Evolutionary conservation across 106 monocot genomes (phyloP), one percentile per base, ranked within the genome.

Genomic region (Dioscorea dumetorum): DNA sequence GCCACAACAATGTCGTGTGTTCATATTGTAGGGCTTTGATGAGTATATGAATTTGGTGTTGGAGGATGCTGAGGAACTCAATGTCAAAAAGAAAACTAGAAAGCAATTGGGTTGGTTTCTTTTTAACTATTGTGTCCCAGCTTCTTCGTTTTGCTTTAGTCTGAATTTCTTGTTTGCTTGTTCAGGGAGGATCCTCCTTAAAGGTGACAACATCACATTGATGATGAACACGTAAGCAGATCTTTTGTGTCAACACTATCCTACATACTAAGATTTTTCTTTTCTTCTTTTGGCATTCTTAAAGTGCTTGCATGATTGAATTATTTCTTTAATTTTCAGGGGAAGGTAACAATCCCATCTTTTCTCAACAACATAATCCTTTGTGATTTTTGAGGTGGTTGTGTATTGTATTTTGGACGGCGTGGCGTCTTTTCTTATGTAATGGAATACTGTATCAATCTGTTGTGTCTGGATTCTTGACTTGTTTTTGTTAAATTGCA

Each of bases 161-260:
- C 31, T 63, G 2, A 54, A 19, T 17, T 54, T 56, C 32, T 19
- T 31, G 12, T 9, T 24, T 56, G 4, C 21, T 49, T 41, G 12
- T 71, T 48, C 48, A 71, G 71, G 71, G 21, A 60, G 71, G 71
- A 71, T 71, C 16, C 71, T 71, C 48, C 28, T 71, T 24, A 71
- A 71, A 33, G 71, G 71, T 22, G 71, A 71, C 61, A 71, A 71
- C 24, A 71, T 71, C 3, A 71, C 71, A 3, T 34, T 71, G 60
- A 71, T 71, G 71, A 71, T 71, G 71, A 71, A 60, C 57, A 61
- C 71, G 71, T 71, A 49, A 71, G 71, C 9, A 57, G 0, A 66
- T 21, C n/a, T 50, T 6, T 0, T 18, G 19, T 54, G 0, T 16
- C 9, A 17, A 51, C 12, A 66, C 48, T 19, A 1, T 18, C 12